These are phyloP conservation scores for Fusarium devonianum DNA, from an alignment of 2,329 filamentous ascomycete species.

Conservation along the genomic window DNA sequence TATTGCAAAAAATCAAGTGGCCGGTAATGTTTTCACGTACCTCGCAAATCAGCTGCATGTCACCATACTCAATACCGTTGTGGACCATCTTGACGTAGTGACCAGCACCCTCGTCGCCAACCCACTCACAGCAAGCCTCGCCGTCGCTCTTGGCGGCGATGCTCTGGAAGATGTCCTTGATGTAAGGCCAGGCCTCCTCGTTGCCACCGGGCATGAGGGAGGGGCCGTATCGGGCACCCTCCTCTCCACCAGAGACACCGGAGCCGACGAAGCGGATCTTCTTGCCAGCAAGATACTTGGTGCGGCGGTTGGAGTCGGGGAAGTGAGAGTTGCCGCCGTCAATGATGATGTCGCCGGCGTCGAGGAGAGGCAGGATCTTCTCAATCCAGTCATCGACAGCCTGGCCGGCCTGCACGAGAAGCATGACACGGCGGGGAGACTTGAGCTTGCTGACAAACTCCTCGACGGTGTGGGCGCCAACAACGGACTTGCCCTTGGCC, in stretches of 20 bases:
- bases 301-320: slow-evolving; percentile 98
- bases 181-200: slow-evolving; percentile 95
- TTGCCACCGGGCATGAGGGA: slow-evolving; percentile 99
- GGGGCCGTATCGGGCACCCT: slow-evolving; percentile 96
- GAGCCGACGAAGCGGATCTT: slow-evolving; percentile 94
- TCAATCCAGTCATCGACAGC: slow-evolving; percentile 99
- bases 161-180: slow-evolving; percentile 99
- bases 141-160: slow-evolving; percentile 97
- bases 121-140: slow-evolving; percentile 99
- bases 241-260: slow-evolving; percentile 98
- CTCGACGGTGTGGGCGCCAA: slow-evolving; percentile 91
- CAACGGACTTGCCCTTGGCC: slow-evolving; percentile 93
- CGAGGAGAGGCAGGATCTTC: slow-evolving; percentile 83
- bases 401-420: slow-evolving; percentile 98
- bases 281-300: slow-evolving; percentile 85
- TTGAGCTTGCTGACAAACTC: slow-evolving; percentile 98
- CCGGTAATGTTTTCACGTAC: slow-evolving; percentile 58
- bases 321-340: slow-evolving; percentile 98
- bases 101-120: slow-evolving; percentile 98
- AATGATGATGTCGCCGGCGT: slow-evolving; percentile 96
- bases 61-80: slow-evolving; percentile 99
- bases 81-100: slow-evolving; percentile 99
- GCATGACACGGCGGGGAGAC: slow-evolving; percentile 95
- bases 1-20: background rate
- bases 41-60: slow-evolving; percentile 99